Percentiles rank a stretch among this genome's conserved stretches.
Conservation (phyloP, 1,139 yeast genomes). For the Lodderomyces margitis region DNA sequence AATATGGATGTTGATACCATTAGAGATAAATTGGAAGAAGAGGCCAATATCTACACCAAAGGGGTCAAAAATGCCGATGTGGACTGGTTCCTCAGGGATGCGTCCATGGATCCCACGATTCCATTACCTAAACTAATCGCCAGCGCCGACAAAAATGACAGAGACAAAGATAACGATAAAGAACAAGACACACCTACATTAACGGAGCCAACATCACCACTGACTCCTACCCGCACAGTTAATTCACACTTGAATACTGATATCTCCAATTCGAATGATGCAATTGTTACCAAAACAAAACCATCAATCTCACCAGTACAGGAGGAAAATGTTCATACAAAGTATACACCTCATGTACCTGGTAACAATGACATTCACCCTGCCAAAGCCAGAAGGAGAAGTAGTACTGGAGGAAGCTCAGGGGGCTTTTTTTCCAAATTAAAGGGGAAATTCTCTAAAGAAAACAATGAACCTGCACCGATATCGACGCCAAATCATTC, state of each 20-base stretch:
- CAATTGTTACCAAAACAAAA: slow-evolving; percentile 29
- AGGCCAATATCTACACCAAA: slow-evolving; percentile 20
- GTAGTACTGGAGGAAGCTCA: slow-evolving; percentile 10
- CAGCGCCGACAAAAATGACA: neutral
- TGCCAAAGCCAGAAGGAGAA: slow-evolving; percentile 12
- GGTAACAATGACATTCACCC: slow-evolving; percentile 3
- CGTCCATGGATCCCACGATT: slow-evolving; percentile 14
- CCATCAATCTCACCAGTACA: slow-evolving; percentile 37
- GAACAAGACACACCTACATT: neutral
- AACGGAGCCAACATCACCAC: neutral
- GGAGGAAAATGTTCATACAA: slow-evolving; percentile 23
- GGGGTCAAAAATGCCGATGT: slow-evolving; percentile 37
- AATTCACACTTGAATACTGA: slow-evolving; percentile 27
- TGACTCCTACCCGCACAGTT: slow-evolving; percentile 17
- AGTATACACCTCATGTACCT: slow-evolving; percentile 4
- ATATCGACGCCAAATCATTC: slow-evolving; percentile 6
- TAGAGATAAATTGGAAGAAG: slow-evolving; percentile 20
- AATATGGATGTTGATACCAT: slow-evolving; percentile 17
- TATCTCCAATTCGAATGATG: slow-evolving; percentile 37
- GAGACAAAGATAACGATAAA: neutral
- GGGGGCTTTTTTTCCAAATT: slow-evolving; percentile 40
- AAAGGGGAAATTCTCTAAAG: slow-evolving; percentile 32
- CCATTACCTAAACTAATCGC: neutral
- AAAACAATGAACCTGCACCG: slow-evolving; percentile 7
- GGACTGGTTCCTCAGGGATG: slow-evolving; percentile 51